Percentiles rank a stretch among this genome's conserved stretches.
phyloP scores from a whole-genome alignment of 768 basidiomycete species.

The Boletus barrowsii region DNA sequence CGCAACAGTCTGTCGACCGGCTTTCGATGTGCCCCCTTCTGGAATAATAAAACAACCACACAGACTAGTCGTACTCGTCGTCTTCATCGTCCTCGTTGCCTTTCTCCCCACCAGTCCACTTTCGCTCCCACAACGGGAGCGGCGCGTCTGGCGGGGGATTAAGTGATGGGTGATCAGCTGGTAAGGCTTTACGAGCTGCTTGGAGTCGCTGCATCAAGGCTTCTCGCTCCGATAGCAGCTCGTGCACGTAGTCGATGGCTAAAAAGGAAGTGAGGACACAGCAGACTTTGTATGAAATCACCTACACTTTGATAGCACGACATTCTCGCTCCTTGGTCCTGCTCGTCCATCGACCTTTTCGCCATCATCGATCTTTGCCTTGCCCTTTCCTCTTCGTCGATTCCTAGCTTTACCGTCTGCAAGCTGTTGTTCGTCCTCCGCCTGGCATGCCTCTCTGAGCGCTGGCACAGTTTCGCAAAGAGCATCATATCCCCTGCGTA shows the following conservation, averaged over 20 bases:
- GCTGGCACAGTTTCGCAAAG: constrained; percentile 82
- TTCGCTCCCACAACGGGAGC: constrained; percentile 70
- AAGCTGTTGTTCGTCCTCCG: constrained; percentile 58
- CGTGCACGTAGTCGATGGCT: constrained; percentile 87
- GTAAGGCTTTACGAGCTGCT: constrained; percentile 53
- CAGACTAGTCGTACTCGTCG: constrained; percentile 42
- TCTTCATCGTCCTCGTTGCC: constrained; percentile 46
- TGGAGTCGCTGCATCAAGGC: constrained; percentile 57
- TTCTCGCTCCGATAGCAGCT: constrained; percentile 58
- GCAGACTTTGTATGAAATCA: neutral
- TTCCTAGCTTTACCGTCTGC: constrained; percentile 35
- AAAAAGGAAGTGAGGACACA: constrained; percentile 2
- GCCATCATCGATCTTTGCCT: constrained; percentile 44
- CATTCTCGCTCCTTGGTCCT: constrained; percentile 87
- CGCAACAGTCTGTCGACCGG: neutral
- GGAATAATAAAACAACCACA: neutral
- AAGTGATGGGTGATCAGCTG: constrained; percentile 59
- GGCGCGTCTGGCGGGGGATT: constrained; percentile 22
- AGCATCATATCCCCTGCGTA: constrained; percentile 84
- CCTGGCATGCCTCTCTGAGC: constrained; percentile 73
- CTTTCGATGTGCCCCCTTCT: neutral
- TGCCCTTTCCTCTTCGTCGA: constrained; percentile 36
- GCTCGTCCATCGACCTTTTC: constrained; percentile 80
- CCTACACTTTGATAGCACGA: constrained; percentile 86
- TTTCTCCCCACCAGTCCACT: constrained; percentile 75